A percentile compares a stretch with the other conserved stretches of the same genome.
Evolutionary conservation across 768 basidiomycete species (phyloP).

Genomic region (Leccinum pellstonianum): DNA sequence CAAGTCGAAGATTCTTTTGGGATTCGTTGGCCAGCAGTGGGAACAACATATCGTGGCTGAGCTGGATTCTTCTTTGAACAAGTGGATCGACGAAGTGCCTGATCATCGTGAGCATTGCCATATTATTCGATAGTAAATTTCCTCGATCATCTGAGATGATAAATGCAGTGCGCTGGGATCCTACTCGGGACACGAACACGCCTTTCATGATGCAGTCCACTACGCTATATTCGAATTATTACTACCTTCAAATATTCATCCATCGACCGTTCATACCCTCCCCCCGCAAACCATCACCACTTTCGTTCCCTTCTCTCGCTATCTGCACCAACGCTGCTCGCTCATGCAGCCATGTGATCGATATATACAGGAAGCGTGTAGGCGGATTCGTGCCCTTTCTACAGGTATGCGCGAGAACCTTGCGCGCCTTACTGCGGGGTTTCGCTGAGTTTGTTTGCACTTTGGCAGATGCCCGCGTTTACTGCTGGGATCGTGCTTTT

Average conservation of each 20-base stretch:
- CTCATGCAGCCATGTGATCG: slow-evolving; percentile 69
- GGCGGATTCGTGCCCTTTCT: slow-evolving; percentile 26
- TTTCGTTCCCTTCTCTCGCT: slow-evolving; percentile 63
- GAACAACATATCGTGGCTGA: slow-evolving; percentile 67
- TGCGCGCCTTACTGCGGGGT: not conserved
- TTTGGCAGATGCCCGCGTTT: slow-evolving; percentile 40
- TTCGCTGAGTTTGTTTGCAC: not conserved
- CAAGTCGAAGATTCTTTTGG: slow-evolving; percentile 53
- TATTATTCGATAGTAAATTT: not conserved
- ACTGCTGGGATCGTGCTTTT: slow-evolving; percentile 52
- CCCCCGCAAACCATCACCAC: slow-evolving; percentile 46
- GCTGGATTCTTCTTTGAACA: slow-evolving; percentile 72
- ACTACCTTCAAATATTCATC: slow-evolving; percentile 62
- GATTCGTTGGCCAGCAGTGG: slow-evolving; percentile 51
- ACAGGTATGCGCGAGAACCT: slow-evolving; percentile 24
- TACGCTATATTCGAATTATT: slow-evolving; percentile 50
- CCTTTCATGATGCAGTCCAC: slow-evolving; percentile 51
- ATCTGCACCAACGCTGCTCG: slow-evolving; percentile 87
- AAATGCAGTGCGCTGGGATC: slow-evolving; percentile 43
- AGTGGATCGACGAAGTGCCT: slow-evolving; percentile 75
- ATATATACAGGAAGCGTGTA: slow-evolving; percentile 46
- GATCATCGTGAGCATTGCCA: slow-evolving; percentile 30
- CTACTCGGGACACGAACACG: slow-evolving; percentile 35
- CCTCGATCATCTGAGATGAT: slow-evolving; percentile 7
- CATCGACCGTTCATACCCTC: slow-evolving; percentile 80